phyloP scores from a whole-genome alignment of 257 asterid genomes.

The Fraxinus excelsior region DNA sequence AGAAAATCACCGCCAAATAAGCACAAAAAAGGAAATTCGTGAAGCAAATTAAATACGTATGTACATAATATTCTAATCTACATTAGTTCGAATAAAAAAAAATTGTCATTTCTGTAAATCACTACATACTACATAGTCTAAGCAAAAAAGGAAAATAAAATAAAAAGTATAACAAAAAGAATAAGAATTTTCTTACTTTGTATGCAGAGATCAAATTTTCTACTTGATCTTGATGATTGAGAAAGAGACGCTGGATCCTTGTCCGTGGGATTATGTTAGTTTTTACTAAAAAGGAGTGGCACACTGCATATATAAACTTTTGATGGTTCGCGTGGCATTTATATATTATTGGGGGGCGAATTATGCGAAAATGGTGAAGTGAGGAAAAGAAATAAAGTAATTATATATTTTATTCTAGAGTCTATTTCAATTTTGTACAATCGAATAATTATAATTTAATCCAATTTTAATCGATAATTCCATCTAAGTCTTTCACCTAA shows the following conservation, averaged over 20 bases:
- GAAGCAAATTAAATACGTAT: neutral
- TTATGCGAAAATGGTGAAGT: neutral
- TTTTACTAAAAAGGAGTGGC: neutral
- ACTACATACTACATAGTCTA: neutral
- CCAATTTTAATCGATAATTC: neutral
- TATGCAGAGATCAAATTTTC: neutral
- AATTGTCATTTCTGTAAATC: neutral
- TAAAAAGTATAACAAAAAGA: neutral
- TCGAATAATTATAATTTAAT: no score
- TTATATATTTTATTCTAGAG: no score
- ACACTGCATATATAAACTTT: neutral
- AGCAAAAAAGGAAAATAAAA: neutral
- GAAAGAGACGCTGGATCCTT: neutral
- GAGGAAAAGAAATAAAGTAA: neutral
- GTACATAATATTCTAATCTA: neutral
- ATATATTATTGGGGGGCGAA: neutral
- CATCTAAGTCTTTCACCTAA: no score
- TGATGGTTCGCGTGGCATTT: neutral
- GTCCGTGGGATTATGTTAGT: neutral
- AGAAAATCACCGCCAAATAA: slow-evolving; percentile 7
- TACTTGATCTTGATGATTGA: neutral
- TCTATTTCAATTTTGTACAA: no score
- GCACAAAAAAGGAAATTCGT: neutral
- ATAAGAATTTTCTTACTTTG: neutral
- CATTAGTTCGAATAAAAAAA: neutral